Conservation (phyloP, 2,329 filamentous ascomycete species). For the Pseudovirgaria hyperparasitica region DNA sequence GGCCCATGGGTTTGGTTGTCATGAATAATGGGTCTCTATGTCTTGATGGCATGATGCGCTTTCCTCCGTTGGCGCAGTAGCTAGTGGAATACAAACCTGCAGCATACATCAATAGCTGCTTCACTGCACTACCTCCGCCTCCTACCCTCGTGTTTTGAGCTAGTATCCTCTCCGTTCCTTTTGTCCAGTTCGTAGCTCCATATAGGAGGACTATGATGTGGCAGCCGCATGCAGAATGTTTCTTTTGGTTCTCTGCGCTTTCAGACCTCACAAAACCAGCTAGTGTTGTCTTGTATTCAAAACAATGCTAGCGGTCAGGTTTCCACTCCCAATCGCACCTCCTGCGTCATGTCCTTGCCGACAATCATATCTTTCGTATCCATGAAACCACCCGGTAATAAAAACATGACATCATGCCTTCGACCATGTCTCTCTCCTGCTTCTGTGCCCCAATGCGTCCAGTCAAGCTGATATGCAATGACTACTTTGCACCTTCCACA, state of each 20-base stretch:
- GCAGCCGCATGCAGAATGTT: neutral
- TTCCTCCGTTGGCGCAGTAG: no score
- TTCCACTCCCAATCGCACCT: conserved; percentile 2
- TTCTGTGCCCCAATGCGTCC: conserved; percentile 31
- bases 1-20: no score
- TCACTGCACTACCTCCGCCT: no score
- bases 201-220: neutral
- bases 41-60: no score
- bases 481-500: conserved; percentile 50
- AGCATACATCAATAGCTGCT: no score
- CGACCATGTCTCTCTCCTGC: conserved; percentile 14
- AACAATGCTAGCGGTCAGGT: neutral
- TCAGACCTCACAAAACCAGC: neutral
- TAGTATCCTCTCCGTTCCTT: no score
- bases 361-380: conserved; percentile 43
- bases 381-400: conserved; percentile 47
- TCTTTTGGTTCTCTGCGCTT: conserved; percentile 1
- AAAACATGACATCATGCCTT: conserved; percentile 41
- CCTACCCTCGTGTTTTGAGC: no score
- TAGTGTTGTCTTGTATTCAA: neutral
- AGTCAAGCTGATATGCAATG: conserved; percentile 50
- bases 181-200: no score
- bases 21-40: no score
- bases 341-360: conserved; percentile 18
- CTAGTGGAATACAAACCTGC: no score